Evolutionary conservation across 768 basidiomycete species (phyloP), one percentile per base, ranked within the genome.

Genomic region (Lactarius sp.): DNA sequence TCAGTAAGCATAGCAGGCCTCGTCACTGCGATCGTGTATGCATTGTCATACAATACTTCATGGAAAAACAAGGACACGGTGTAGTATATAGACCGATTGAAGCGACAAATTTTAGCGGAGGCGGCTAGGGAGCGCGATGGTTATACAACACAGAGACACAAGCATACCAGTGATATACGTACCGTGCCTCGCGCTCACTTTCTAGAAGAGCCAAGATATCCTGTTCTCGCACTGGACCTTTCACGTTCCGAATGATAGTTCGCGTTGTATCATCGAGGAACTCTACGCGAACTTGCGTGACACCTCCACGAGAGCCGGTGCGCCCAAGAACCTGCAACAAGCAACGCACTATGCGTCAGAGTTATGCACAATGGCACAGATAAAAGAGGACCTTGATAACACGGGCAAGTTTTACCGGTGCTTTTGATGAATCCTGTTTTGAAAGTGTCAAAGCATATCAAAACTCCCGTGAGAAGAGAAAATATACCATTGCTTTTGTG

Each of bases 121-220:
- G 63, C 74, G 74, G 61, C 74, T 75, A 52, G n/a, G 51, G 34
- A 55, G 49, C n/a, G 27, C 36, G 49, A 56, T 37, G 20, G 46
- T 61, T 56, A 58, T 14, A 55, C 18, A 50, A 41, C 10, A 41
- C 8, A 33, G 57, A n/a, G 10, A 54, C 20, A 52, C 31, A 41
- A 62, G 36, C 13, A 49, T 39, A 58, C 8, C 6, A 13, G n/a
- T 44, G 20, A 52, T 55, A 37, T 20, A 85, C 93, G 71, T 73
- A 97, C 97, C 97, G 92, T 72, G 97, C 97, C 82, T 99, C 97
- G 79, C 97, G 92, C 80, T 99, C 97, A 75, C 90, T 90, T 83
- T 99, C 97, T 73, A 98, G 81, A 69, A 99, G 81, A 70, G 95
- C 94, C 66, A 99, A 83, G 73, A 98, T 97, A 76, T 99, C 97